Evolutionary conservation across 805 yeast genomes (phyloP).

Genomic region (Wickerhamomyces ciferrii): DNA sequence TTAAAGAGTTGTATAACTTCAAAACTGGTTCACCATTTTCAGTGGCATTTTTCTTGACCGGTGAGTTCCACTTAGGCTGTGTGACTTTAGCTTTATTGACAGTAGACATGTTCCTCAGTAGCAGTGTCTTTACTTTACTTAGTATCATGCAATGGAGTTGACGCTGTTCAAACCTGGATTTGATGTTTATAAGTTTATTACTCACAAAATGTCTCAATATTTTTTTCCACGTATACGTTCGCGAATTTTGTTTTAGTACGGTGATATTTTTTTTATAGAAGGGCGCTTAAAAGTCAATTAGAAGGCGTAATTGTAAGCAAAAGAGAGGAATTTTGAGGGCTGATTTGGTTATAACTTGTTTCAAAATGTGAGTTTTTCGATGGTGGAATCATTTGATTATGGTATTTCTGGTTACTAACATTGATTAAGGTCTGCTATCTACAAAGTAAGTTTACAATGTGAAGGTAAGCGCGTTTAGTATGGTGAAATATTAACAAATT

Average conservation of each 20-base stretch:
- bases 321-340: background rate
- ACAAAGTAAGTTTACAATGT: constrained; percentile 11
- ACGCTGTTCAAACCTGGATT: background rate
- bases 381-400: background rate
- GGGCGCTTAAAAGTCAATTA: background rate
- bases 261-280: background rate
- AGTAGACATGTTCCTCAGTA: constrained; percentile 19
- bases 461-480: too few relatives aligned
- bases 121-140: background rate
- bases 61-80: constrained; percentile 57
- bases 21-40: constrained; percentile 33
- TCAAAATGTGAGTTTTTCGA: background rate
- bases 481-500: background rate
- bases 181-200: background rate
- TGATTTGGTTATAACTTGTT: background rate
- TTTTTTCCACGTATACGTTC: background rate
- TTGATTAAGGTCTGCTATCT: constrained; percentile 16
- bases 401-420: background rate
- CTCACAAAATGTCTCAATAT: background rate
- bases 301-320: background rate
- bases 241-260: too few relatives aligned
- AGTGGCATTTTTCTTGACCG: constrained; percentile 18
- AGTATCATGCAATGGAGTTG: background rate
- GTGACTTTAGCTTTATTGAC: constrained; percentile 23
- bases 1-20: constrained; percentile 76